A percentile compares a stretch with the other conserved stretches of the same genome.
phyloP scores from a whole-genome alignment of 2,329 filamentous ascomycete species.

The Neonectria sp. region DNA sequence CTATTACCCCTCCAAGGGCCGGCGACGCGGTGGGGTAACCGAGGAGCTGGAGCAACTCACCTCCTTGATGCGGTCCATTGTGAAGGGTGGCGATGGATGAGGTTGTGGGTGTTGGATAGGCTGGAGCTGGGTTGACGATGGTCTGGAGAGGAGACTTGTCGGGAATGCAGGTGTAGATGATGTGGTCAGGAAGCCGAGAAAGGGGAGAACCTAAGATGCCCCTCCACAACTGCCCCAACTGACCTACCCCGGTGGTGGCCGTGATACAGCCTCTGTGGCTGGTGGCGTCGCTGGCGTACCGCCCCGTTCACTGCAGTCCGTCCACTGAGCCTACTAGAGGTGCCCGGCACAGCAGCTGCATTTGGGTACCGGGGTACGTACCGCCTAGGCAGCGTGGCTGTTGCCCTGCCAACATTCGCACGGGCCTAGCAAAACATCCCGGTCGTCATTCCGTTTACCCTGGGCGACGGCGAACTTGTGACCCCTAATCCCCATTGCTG shows the following conservation, averaged over 20 bases:
- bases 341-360: slow-evolving; percentile 5
- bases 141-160: slow-evolving; percentile 52
- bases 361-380: neutral
- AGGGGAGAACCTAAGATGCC: slow-evolving; percentile 54
- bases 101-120: slow-evolving; percentile 26
- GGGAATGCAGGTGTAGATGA: slow-evolving; percentile 50
- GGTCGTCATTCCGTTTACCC: slow-evolving; percentile 19
- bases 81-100: slow-evolving; percentile 48
- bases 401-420: slow-evolving; percentile 50
- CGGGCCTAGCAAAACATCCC: slow-evolving; percentile 42
- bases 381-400: slow-evolving; percentile 29
- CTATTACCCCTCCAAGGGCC: slow-evolving; percentile 49
- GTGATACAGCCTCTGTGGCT: slow-evolving; percentile 48
- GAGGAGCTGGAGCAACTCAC: slow-evolving; percentile 66
- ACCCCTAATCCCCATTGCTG: slow-evolving; percentile 18
- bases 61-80: slow-evolving; percentile 93
- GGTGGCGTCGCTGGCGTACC: slow-evolving; percentile 39
- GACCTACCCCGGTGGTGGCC: slow-evolving; percentile 40
- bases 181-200: slow-evolving; percentile 53
- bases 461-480: slow-evolving; percentile 12
- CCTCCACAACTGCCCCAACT: slow-evolving; percentile 52
- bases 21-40: slow-evolving; percentile 51
- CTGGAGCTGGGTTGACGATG: slow-evolving; percentile 41
- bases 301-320: neutral
- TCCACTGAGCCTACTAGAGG: neutral